Base-by-base conservation (phyloP, 1,139 yeast genomes). In the Kodamaea sp. region DNA sequence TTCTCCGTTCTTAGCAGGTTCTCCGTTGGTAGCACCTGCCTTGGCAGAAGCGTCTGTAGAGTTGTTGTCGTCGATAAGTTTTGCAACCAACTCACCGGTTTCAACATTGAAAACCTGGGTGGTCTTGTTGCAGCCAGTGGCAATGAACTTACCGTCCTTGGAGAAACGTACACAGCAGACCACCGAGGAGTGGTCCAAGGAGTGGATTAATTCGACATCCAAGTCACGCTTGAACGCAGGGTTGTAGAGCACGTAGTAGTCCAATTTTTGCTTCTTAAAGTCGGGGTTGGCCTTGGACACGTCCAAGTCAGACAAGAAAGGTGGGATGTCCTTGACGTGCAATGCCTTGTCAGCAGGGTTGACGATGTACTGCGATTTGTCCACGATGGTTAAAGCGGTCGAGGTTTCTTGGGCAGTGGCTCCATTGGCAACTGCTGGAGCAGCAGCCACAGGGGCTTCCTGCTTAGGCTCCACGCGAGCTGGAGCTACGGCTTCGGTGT, bases 141-240 rank as follows among this genome's bases (percentile, higher is more conserved):
- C 98, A 51, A 92, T 76, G 57, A 78, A 87, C 63, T 87, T 86
- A 44, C 97, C 97, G 60, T 89, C 96, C 48, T 82, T 82, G 44
- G 92, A 83, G 68, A 92, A 92, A 44, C 95, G 75, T 37, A 92
- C 97, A 64, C 98, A 92, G 67, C 98, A 92, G 37, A 90, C 97
- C 28, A 90, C 97, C 2, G 95, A 85, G 14, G 89, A 78, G 65
- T 92, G 97, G 56, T 87, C 95, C 50, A 90, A 75, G 9, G 96
- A 84, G 57, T 87, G 95, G 49, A 90, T 86, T 49, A 90, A 72
- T 32, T 89, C 95, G 34, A 90, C 92, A 55, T 90, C 97, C 44
- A 88, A 76, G 47, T 66, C 73, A 38, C 68, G 70, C 44, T 59
- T 58, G 48, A 88, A 80, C 14, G 90, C 88, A 25, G 96, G 97